Evolutionary conservation across 2,329 filamentous ascomycete genomes (phyloP).

Genomic region (Colletotrichum magnum): DNA sequence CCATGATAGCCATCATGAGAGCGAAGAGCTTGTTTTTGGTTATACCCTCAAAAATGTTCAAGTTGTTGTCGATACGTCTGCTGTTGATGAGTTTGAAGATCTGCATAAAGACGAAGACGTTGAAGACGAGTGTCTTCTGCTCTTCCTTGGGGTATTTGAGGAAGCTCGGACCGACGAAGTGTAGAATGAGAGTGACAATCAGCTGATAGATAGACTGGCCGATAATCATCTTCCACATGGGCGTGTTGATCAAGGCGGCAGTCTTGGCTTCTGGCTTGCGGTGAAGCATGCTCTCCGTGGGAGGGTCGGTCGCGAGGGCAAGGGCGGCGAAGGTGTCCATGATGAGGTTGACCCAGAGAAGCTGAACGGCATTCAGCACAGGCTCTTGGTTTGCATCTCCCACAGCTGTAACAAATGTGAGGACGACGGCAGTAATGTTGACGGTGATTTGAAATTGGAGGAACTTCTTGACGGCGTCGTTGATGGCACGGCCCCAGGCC

Average conservation of each 20-base stretch:
- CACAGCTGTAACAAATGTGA: constrained; percentile 85
- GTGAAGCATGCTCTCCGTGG: constrained; percentile 76
- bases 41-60: constrained; percentile 82
- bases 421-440: constrained; percentile 84
- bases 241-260: constrained; percentile 79
- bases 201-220: constrained; percentile 86
- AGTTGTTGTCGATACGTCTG: constrained; percentile 80
- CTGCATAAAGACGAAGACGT: constrained; percentile 89
- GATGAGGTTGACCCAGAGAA: constrained; percentile 88
- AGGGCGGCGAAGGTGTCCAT: constrained; percentile 88
- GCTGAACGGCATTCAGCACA: constrained; percentile 82
- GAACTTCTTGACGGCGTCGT: constrained; percentile 76
- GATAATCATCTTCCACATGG: constrained; percentile 93
- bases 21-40: constrained; percentile 79
- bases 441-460: constrained; percentile 78
- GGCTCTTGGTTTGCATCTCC: constrained; percentile 73
- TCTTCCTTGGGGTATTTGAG: constrained; percentile 63
- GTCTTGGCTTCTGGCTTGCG: constrained; percentile 82
- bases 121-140: constrained; percentile 81
- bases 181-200: constrained; percentile 78
- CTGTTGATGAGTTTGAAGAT: constrained; percentile 85
- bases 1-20: constrained; percentile 77
- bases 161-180: constrained; percentile 66
- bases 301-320: constrained; percentile 82
- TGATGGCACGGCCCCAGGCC: constrained; percentile 74